These are phyloP conservation scores for Castanopsis chinensis DNA, from an alignment of 306 rosid genomes.

Conservation along the genomic window DNA sequence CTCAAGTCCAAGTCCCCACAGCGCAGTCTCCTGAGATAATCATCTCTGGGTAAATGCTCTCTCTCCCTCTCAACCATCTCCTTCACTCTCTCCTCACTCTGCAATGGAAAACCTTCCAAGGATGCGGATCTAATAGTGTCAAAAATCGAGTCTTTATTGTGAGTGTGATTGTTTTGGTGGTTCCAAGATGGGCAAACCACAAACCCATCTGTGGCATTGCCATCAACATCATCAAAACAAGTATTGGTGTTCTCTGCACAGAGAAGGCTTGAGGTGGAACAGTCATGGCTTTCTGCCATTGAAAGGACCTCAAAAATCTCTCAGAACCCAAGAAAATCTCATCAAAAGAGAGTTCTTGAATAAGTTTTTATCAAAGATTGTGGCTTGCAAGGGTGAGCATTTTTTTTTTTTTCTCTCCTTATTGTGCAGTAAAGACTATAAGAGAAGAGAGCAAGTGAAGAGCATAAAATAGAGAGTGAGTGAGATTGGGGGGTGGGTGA, in stretches of 20 bases:
- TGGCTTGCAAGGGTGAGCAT: conserved; percentile 11
- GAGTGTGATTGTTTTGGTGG: conserved; percentile 23
- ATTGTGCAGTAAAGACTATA: conserved; percentile 24
- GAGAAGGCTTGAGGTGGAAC: conserved; percentile 39
- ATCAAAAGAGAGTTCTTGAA: conserved; percentile 31
- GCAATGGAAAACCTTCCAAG: conserved; percentile 31
- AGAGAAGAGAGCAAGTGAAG: neutral
- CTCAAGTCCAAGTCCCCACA: conserved; percentile 65
- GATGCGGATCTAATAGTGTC: conserved; percentile 33
- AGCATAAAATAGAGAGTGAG: neutral
- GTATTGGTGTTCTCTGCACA: conserved; percentile 40
- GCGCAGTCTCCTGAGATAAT: conserved; percentile 61
- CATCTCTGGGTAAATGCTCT: conserved; percentile 53
- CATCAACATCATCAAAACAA: conserved; percentile 47
- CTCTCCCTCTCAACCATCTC: conserved; percentile 56
- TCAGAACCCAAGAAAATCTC: conserved; percentile 36
- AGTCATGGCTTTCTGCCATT: conserved; percentile 57
- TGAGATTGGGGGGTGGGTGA: conserved; percentile 1
- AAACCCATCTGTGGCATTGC: conserved; percentile 34
- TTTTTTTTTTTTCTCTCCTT: neutral
- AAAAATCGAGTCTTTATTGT: conserved; percentile 24
- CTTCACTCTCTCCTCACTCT: conserved; percentile 43
- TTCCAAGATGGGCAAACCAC: conserved; percentile 35
- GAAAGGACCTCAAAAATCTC: conserved; percentile 22
- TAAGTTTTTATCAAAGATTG: conserved; percentile 28